Evolutionary conservation across 768 basidiomycete species (phyloP).

Genomic region (Cytidiella melzeri): DNA sequence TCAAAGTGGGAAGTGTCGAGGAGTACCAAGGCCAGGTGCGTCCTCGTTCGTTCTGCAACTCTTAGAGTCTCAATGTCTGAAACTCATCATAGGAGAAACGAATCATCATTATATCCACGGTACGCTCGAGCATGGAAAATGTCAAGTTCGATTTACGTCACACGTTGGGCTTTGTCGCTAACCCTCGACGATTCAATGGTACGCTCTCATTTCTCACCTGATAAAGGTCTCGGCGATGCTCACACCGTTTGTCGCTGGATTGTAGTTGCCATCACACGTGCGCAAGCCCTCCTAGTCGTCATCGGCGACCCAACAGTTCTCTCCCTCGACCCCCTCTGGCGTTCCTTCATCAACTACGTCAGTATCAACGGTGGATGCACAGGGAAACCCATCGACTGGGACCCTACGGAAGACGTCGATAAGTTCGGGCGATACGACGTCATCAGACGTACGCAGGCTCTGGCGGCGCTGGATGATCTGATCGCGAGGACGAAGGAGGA

Average conservation of each 20-base stretch:
- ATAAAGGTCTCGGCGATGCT: background rate
- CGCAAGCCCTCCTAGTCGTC: slow-evolving; percentile 52
- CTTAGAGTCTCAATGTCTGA: background rate
- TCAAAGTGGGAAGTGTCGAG: slow-evolving; percentile 34
- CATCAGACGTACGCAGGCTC: slow-evolving; percentile 17
- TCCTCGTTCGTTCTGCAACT: background rate
- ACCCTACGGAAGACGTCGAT: slow-evolving; percentile 34
- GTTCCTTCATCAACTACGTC: slow-evolving; percentile 55
- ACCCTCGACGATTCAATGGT: slow-evolving; percentile 36
- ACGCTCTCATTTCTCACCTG: background rate
- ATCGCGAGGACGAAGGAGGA: slow-evolving; percentile 22
- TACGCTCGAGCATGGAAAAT: slow-evolving; percentile 26
- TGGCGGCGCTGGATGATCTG: slow-evolving; percentile 31
- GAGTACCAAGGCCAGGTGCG: slow-evolving; percentile 38
- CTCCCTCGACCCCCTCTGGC: slow-evolving; percentile 58
- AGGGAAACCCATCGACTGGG: slow-evolving; percentile 46
- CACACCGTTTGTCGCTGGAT: background rate
- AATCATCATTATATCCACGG: slow-evolving; percentile 33
- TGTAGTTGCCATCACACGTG: slow-evolving; percentile 54
- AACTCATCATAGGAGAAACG: slow-evolving; percentile 30
- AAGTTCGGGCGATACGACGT: slow-evolving; percentile 34
- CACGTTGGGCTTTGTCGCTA: slow-evolving; percentile 31
- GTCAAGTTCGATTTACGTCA: slow-evolving; percentile 22
- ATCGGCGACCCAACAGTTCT: slow-evolving; percentile 55
- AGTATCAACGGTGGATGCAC: slow-evolving; percentile 47